phyloP scores from a whole-genome alignment of 352 stramenopile genomes.

The Peronospora destructor region DNA sequence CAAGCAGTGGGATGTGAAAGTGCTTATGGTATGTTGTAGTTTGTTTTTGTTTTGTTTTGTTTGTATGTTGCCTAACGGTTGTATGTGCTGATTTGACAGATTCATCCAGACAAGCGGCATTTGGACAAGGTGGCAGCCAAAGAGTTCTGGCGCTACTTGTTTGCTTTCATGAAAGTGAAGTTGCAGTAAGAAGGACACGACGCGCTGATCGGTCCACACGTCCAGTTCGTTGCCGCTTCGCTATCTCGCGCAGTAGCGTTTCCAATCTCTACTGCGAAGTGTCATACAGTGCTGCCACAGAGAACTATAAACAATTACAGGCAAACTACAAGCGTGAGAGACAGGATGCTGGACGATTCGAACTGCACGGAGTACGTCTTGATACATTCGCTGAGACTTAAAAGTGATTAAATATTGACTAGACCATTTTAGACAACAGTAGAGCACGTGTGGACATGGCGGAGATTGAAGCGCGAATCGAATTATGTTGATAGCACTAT shows the following conservation, averaged over 20 bases:
- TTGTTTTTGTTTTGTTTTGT: background rate
- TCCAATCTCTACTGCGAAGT: background rate
- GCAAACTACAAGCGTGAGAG: background rate
- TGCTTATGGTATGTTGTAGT: constrained; percentile 61
- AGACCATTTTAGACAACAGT: background rate
- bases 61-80: constrained; percentile 2
- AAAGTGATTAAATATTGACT: background rate
- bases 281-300: background rate
- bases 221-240: background rate
- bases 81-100: constrained; percentile 25
- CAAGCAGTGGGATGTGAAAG: constrained; percentile 87
- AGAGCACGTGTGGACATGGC: background rate
- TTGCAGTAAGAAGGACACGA: constrained; percentile 44
- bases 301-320: background rate
- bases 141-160: constrained; percentile 88
- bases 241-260: background rate
- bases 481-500: background rate
- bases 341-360: background rate
- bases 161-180: constrained; percentile 79
- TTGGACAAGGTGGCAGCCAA: constrained; percentile 85
- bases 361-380: background rate
- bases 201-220: background rate
- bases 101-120: constrained; percentile 88
- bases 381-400: background rate
- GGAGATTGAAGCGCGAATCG: background rate